These are phyloP conservation scores for Mortierella alpina DNA, from an alignment of 192 early-diverging fungal genomes.

Conservation along the genomic window DNA sequence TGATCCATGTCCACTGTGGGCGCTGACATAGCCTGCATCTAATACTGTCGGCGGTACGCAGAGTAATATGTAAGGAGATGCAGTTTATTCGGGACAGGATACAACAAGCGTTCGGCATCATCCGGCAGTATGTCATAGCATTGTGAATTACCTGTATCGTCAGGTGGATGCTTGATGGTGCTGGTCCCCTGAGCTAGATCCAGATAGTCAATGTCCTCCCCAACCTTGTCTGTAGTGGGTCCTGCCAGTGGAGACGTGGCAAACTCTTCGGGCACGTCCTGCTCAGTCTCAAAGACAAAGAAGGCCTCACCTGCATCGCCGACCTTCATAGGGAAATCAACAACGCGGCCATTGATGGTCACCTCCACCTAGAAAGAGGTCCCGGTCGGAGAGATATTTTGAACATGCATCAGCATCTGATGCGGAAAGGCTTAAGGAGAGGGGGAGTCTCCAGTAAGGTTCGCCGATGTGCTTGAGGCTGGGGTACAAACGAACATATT, in stretches of 20 bases:
- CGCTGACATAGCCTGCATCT: slow-evolving; percentile 47
- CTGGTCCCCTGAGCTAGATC: slow-evolving; percentile 29
- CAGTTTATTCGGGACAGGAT: background rate
- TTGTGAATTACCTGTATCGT: slow-evolving; percentile 19
- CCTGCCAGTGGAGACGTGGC: slow-evolving; percentile 91
- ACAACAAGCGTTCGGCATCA: background rate
- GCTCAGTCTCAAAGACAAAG: slow-evolving; percentile 94
- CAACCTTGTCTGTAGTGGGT: slow-evolving; percentile 44
- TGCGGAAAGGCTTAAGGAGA: background rate
- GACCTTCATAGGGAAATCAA: slow-evolving; percentile 93
- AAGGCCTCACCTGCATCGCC: slow-evolving; percentile 97
- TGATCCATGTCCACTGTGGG: slow-evolving; percentile 42
- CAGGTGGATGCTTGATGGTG: background rate
- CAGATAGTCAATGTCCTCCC: slow-evolving; percentile 53
- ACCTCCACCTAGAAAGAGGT: slow-evolving; percentile 70
- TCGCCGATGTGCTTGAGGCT: background rate
- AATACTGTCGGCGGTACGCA: too few relatives aligned
- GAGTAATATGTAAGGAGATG: background rate
- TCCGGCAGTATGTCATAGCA: background rate
- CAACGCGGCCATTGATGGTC: slow-evolving; percentile 79
- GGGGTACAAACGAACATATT: background rate
- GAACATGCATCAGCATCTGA: background rate
- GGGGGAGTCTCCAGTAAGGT: background rate
- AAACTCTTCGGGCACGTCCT: slow-evolving; percentile 89
- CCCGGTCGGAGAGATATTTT: background rate